phyloP scores from a whole-genome alignment of 1,139 yeast genomes.

The Candida glucosophila region DNA sequence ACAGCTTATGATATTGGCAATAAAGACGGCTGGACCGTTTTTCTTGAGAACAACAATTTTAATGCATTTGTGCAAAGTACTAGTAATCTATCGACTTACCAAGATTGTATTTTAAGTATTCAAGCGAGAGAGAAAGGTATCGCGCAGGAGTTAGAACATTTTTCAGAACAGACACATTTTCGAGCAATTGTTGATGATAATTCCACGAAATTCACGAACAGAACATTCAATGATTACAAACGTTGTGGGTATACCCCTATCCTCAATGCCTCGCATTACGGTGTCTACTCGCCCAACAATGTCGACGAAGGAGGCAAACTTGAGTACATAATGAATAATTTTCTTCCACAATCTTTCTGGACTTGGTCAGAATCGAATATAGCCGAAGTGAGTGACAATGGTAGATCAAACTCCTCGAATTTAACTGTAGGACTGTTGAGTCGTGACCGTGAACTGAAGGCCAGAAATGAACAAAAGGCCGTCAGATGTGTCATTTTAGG shows the following conservation, averaged over 20 bases:
- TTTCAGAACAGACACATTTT: slow-evolving; percentile 23
- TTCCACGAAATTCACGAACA: slow-evolving; percentile 20
- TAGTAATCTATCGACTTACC: too few species aligned
- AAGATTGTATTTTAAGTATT: too few species aligned
- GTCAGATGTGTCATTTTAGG: slow-evolving; percentile 46
- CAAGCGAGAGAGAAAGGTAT: too few species aligned
- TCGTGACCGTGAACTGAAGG: slow-evolving; percentile 2
- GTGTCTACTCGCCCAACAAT: slow-evolving; percentile 8
- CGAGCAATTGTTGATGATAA: slow-evolving; percentile 28
- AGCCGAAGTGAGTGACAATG: too few species aligned
- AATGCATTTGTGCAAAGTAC: too few species aligned
- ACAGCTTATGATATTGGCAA: slow-evolving; percentile 12
- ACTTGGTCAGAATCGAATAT: slow-evolving; percentile 64
- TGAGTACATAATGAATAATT: slow-evolving; percentile 12
- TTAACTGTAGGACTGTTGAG: background rate
- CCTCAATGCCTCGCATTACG: slow-evolving; percentile 28
- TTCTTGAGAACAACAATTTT: slow-evolving; percentile 9
- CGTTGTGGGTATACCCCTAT: slow-evolving; percentile 57
- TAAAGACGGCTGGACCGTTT: slow-evolving; percentile 13
- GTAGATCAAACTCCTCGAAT: slow-evolving; percentile 1
- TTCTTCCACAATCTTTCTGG: slow-evolving; percentile 44
- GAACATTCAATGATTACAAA: slow-evolving; percentile 25
- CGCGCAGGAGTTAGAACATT: too few species aligned
- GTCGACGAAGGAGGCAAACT: slow-evolving; percentile 49
- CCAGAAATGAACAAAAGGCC: slow-evolving; percentile 5